Evolutionary conservation across 306 rosid genomes (phyloP).

Genomic region (Quercus cerris): DNA sequence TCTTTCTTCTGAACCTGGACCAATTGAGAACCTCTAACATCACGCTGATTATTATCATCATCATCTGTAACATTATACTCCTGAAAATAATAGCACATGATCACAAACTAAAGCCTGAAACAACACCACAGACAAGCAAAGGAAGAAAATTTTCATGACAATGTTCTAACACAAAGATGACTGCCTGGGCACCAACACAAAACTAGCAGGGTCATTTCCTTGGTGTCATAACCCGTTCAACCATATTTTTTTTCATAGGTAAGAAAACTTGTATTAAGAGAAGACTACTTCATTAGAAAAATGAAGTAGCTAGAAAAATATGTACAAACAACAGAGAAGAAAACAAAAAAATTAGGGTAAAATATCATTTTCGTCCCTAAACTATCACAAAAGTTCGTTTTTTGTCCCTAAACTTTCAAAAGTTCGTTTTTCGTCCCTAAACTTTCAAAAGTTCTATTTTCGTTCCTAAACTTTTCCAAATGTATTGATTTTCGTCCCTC

Average conservation of each 20-base stretch:
- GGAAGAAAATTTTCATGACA: background rate
- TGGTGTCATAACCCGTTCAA: background rate
- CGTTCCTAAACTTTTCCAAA: no score
- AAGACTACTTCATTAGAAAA: no score
- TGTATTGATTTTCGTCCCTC: no score
- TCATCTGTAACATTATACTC: conserved; percentile 49
- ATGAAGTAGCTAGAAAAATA: no score
- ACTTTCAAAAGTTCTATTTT: no score
- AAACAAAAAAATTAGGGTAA: no score
- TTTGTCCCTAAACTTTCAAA: no score
- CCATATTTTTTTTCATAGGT: background rate
- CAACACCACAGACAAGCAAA: background rate
- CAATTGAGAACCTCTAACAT: conserved; percentile 40
- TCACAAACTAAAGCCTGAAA: conserved; percentile 13
- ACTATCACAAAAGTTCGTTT: no score
- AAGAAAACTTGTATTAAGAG: no score
- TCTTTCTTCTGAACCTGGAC: conserved; percentile 61
- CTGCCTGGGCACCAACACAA: background rate
- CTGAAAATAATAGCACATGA: conserved; percentile 30
- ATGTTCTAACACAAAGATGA: background rate
- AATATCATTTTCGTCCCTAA: no score
- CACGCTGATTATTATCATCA: conserved; percentile 32
- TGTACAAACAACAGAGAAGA: no score
- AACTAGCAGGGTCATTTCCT: background rate
- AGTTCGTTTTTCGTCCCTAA: no score